Base-by-base conservation (phyloP, 2,329 filamentous ascomycete genomes). In the Apiospora marii region DNA sequence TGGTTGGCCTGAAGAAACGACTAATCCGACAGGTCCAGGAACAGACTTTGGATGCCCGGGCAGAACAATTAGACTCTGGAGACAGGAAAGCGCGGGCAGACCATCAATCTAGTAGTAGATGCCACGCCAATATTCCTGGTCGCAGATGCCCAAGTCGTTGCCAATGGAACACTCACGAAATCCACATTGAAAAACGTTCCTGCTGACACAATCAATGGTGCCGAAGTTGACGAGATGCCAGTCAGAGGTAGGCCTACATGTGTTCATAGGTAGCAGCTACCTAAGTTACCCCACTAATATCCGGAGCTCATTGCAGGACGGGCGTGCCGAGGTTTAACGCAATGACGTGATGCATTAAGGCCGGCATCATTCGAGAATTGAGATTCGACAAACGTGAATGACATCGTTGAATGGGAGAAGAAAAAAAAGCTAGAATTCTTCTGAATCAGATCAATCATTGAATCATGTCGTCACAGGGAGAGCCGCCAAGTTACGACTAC, bases 401-500 rank as follows among this genome's bases (percentile, higher is more conserved):
- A 30, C 16, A 30, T 19, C 12, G 13, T 53, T 27, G n/a, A 41
- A 41, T 30, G 27, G 37, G 10, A 37, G 3, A 3, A 37, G n/a
- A 5, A 27, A 27, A 27, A 4, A 27, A 13, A 3, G 27, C 3
- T 12, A 30, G 27, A 13, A 14, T 13, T n/a, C 22, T n/a, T 2
- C 1, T 30, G 13, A 5, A n/a, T 6, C 6, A 12, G 1, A 22
- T 6, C 30, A n/a, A 7, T 19, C 6, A 22, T 41, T 41, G 27
- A 3, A 14, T 3, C 22, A 64, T 64, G 58, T 14, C 58, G 22
- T 34, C 58, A 4, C 14, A 41, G 13, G 34, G 19, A 12, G 70
- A 75, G 13, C 49, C 72, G 13, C 34, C 0, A 10, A 8, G 70
- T 0, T 77, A 80, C 64, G 76, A 80, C 49, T 77, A 80, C 64